phyloP scores from a whole-genome alignment of 2,329 filamentous ascomycete species.

The Drechslerella dactyloides region DNA sequence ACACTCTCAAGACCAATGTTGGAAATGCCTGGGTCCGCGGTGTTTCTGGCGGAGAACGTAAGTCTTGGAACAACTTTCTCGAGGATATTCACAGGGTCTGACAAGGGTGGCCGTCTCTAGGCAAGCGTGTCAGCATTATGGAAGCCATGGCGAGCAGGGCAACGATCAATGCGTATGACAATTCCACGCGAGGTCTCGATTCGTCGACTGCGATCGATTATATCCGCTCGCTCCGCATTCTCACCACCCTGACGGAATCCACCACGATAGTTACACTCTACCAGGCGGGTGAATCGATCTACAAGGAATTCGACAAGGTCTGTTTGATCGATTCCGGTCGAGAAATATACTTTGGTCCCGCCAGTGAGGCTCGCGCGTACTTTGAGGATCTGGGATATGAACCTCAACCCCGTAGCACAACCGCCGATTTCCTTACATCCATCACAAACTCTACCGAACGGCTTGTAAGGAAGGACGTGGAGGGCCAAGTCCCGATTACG shows the following conservation, averaged over 20 bases:
- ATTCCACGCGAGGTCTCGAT: conserved; percentile 79
- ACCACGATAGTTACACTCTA: conserved; percentile 75
- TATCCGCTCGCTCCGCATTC: conserved; percentile 71
- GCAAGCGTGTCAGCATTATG: conserved; percentile 72
- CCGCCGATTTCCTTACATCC: conserved; percentile 78
- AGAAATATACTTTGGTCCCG: conserved; percentile 71
- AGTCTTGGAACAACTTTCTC: conserved; percentile 57
- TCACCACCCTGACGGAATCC: conserved; percentile 77
- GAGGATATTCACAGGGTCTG: not conserved
- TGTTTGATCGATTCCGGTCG: conserved; percentile 76
- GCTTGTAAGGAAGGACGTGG: conserved; percentile 69
- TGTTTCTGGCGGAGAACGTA: conserved; percentile 79
- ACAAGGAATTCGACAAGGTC: conserved; percentile 79
- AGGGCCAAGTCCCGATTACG: conserved; percentile 72
- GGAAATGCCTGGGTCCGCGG: conserved; percentile 74
- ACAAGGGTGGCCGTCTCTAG: conserved; percentile 8
- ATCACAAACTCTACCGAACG: conserved; percentile 76
- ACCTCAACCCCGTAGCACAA: conserved; percentile 67
- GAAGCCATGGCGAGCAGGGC: conserved; percentile 77
- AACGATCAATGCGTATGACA: conserved; percentile 79
- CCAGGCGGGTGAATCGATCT: conserved; percentile 73
- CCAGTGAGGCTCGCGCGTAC: conserved; percentile 68
- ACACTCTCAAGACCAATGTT: conserved; percentile 75
- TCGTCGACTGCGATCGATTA: conserved; percentile 80
- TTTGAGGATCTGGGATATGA: conserved; percentile 71